Base-by-base conservation (phyloP, 2,329 filamentous ascomycete species). In the Furcasterigmium sp. region DNA sequence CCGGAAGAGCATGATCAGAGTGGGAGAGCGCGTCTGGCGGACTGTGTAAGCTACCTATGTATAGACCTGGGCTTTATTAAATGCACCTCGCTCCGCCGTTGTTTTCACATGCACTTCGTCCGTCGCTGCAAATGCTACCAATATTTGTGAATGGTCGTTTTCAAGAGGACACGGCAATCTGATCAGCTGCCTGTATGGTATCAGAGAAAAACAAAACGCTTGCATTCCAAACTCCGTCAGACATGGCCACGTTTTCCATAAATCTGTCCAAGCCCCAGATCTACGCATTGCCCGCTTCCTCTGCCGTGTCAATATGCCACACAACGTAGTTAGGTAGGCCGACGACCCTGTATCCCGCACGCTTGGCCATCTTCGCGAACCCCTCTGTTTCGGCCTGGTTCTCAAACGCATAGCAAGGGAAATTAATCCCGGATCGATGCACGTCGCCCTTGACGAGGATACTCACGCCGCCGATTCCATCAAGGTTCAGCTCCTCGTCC, bases 351-450 rank as follows among this genome's bases (percentile, higher is more conserved):
- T 96, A 97, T 36, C 93, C 93, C 15, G 93, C 93, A 50, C 90
- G 78, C 71, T 94, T 96, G 46, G 93, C 93, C 93, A 98, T 98
- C 65, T 94, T 95, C 29, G 93, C 93, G 59, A 98, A 98, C 7
- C 93, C 93, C 69, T 98, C 93, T 5, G 93, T 98, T 68, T 98
- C 93, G 51, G 93, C 93, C 70, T 98, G 93, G 66, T 98, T 97
- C 64, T 98, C 93, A 62, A 98, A 98, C 3, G 93, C 79, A 59
- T 98, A 98, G 61, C 82, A 84, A 8, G 93, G 93, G 66, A 98
- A 98, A 67, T 98, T 98, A 71, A 98, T 93, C 49, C 91, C 89
- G 58, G 91, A 89, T 69, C 93, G 82, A 67, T 98, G 93, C 10
- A 98, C 91, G 63, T 98, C 91, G 6, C 90, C 93, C 72, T 98